Evolutionary conservation across 106 monocot genomes (phyloP), one percentile per base, ranked within the genome.

Genomic region (Ottelia alismoides): DNA sequence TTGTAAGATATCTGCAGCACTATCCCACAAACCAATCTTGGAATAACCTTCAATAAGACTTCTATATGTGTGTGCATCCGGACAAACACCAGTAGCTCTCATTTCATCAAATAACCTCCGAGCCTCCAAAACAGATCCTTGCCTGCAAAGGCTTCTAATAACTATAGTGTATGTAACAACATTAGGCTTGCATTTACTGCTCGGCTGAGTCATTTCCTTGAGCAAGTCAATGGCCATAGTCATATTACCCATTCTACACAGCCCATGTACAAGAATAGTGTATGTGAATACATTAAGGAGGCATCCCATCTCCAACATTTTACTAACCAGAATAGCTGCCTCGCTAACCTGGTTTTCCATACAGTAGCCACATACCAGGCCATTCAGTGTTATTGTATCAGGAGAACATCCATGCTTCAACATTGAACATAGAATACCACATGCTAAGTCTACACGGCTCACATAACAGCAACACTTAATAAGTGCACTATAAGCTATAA

Each of bases 101-200:
- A 65, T 45, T 45, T 65, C 54, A 22, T 44, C 2, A 25, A 65
- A 27, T 27, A 65, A 28, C 11, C 19, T 26, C 2, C 44, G 18
- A 11, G 22, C n/a, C 25, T 53, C 25, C 11, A 54, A 19, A 26
- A 65, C 44, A 26, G 25, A 52, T 28, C 45, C 55, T 19, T 40
- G 24, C 2, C 55, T 46, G 44, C 65, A 65, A 44, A 65, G 54
- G 19, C 26, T 11, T 19, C 45, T 45, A 21, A 65, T 45, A 16
- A 65, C 25, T 24, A 54, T 55, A 21, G 52, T 65, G 22, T 54
- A 65, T 44, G 31, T 65, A 21, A 53, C 27, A 6, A 65, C 29
- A 28, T 55, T 32, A 28, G 65, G 65, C 32, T 45, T 65, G 22
- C 53, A 65, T 28, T 18, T 2, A 27, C 20, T 19, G 7, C 45